Base-by-base conservation (phyloP, 2,329 filamentous ascomycete genomes). In the Colletotrichum lentis region DNA sequence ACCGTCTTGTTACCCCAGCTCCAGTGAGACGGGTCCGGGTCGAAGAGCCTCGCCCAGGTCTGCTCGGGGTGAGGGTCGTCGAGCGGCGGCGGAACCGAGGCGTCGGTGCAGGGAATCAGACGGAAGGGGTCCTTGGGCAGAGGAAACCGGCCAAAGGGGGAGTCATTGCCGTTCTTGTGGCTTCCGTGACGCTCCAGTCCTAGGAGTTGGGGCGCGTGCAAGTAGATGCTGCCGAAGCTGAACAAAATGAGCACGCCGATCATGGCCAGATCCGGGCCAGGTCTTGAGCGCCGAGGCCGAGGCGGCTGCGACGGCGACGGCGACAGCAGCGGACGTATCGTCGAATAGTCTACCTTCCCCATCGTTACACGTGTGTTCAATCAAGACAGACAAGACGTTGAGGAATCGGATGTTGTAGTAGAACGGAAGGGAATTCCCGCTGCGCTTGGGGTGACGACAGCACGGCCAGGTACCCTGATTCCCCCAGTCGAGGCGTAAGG, bases 61-160 rank as follows among this genome's bases (percentile, higher is more conserved):
- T 62, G 53, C 14, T 76, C 72, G 0, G 81, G 75, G 4, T 76
- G 52, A 14, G 73, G 50, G 50, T 84, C 81, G 27, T 82, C 77
- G 18, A 84, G 76, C 1, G 74, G 70, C 0, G 83, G 83, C 10
- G 78, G 79, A 5, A 79, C n/a, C 0, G 80, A 81, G 8, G 61
- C 56, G 46, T 76, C 74, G 5, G 82, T 84, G 74, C 83, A 85
- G 3, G 83, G 83, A 1, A 84, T 73, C 71, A 84, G 81, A 7
- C 69, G 80, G 64, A 85, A 84, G 1, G 81, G 77, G 59, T 85
- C 83, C n/a, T 77, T 71, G 3, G 76, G 71, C 18, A 71, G 64
- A 0, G 83, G 83, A 60, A 84, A 84, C 16, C 46, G 72, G 14
- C 80, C 80, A 47, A 62, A 69, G 44, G 67, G 24, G 22, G 54